Evolutionary conservation across 371 early-diverging fungal species (phyloP).

Genomic region (Haplosporangium sp.): DNA sequence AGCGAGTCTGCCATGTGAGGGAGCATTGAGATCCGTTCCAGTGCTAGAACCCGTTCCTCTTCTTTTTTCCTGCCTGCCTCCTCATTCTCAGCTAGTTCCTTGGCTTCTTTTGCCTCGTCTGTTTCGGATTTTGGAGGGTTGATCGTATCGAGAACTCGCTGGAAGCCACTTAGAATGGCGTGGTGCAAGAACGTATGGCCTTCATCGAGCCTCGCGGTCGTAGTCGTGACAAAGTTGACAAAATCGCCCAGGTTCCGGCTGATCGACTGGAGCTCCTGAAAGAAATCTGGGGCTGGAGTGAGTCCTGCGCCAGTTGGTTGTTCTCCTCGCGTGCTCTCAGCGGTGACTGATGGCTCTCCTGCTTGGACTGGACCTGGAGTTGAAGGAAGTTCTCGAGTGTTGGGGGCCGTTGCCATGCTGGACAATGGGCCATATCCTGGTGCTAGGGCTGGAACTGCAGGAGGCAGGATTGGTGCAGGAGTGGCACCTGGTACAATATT

Average conservation of each 20-base stretch:
- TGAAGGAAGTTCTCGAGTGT: no score
- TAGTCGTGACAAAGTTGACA: background rate
- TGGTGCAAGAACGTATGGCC: constrained; percentile 18
- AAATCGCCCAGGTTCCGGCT: constrained; percentile 11
- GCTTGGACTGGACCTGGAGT: no score
- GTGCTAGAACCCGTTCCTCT: constrained; percentile 6
- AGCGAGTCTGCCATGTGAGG: constrained; percentile 13
- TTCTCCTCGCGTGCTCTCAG: background rate
- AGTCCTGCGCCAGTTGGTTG: background rate
- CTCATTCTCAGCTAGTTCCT: background rate
- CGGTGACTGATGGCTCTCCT: background rate
- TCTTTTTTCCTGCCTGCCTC: constrained; percentile 2
- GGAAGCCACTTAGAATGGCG: constrained; percentile 7
- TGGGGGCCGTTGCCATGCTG: no score
- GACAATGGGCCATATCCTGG: background rate
- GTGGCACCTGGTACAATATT: background rate
- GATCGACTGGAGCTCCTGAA: constrained; percentile 19
- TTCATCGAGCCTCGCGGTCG: background rate
- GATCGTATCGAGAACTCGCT: constrained; percentile 15
- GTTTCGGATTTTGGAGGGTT: constrained; percentile 9
- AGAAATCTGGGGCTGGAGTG: background rate
- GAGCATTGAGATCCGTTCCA: constrained; percentile 17
- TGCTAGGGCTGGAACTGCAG: background rate
- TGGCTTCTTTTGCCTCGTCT: constrained; percentile 3
- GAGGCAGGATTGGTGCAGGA: background rate